Evolutionary conservation across 139 green algal genomes (phyloP).

Genomic region (Coccomyxa sp.): DNA sequence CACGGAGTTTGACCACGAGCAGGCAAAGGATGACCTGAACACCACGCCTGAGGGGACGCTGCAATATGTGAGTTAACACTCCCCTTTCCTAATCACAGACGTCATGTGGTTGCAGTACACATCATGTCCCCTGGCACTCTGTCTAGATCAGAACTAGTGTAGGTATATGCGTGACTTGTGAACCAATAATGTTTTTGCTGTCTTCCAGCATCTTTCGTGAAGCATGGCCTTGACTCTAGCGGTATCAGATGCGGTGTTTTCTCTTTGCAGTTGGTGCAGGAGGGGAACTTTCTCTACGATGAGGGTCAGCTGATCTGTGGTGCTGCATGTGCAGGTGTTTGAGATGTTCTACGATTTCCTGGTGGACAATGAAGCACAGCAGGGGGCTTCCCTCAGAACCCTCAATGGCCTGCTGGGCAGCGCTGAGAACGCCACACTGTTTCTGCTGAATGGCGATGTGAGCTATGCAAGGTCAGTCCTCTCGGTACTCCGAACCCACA

Average conservation of each 20-base stretch:
- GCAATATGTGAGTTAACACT: neutral
- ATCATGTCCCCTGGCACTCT: no score
- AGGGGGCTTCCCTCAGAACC: neutral
- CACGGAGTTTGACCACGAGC: slow-evolving; percentile 4
- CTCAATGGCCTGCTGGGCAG: neutral
- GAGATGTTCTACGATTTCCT: neutral
- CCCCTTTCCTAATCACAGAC: neutral
- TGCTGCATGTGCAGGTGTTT: neutral
- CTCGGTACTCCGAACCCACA: no score
- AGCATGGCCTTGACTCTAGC: no score
- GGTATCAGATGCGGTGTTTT: neutral
- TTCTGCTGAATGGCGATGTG: slow-evolving; percentile 27
- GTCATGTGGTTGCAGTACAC: neutral
- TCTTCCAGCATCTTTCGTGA: no score
- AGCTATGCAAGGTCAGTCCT: slow-evolving; percentile 24
- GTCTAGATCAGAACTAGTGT: no score
- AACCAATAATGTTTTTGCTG: no score
- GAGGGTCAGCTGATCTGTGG: no score
- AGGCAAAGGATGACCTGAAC: neutral
- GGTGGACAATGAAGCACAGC: neutral
- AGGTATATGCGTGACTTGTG: no score
- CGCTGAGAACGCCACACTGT: slow-evolving; percentile 10
- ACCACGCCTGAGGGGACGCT: neutral
- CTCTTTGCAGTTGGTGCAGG: neutral
- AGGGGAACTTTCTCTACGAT: neutral